Conservation (phyloP, 768 basidiomycete species). For the Tricholoma sp. region DNA sequence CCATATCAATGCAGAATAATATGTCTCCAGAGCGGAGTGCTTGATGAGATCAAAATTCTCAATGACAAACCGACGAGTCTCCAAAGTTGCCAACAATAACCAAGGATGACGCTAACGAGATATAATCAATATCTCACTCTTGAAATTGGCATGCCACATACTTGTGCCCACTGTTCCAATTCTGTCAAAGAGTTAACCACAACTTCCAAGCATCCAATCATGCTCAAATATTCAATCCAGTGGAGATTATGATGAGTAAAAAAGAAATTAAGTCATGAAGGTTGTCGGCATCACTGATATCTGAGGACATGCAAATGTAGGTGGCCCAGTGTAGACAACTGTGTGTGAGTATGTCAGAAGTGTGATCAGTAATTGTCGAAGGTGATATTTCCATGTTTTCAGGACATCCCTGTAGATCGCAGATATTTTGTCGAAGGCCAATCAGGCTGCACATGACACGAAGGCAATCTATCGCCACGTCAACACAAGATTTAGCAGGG, state of each 20-base stretch:
- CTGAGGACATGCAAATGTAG: slow-evolving; percentile 1
- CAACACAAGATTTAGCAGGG: neutral
- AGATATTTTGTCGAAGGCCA: slow-evolving; percentile 6
- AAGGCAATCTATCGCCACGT: slow-evolving; percentile 3
- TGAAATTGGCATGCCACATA: neutral
- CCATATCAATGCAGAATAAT: too few relatives aligned
- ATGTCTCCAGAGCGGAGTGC: too few relatives aligned
- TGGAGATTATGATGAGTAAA: slow-evolving; percentile 1
- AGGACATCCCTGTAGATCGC: neutral
- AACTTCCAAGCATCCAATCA: neutral
- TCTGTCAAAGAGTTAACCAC: slow-evolving; percentile 3
- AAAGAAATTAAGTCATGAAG: slow-evolving; percentile 2
- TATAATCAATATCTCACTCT: neutral
- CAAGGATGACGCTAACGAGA: neutral
- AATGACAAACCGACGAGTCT: too few relatives aligned
- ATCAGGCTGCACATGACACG: neutral
- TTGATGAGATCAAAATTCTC: too few relatives aligned
- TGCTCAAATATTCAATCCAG: slow-evolving; percentile 7
- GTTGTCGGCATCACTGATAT: neutral
- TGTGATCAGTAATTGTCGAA: neutral
- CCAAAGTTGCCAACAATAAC: neutral
- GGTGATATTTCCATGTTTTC: neutral
- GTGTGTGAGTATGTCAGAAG: neutral
- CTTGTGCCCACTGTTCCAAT: slow-evolving; percentile 1
- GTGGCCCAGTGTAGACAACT: slow-evolving; percentile 8